These are phyloP conservation scores for Craspedostauros australis DNA, from an alignment of 108 stramenopile genomes.

Conservation along the genomic window DNA sequence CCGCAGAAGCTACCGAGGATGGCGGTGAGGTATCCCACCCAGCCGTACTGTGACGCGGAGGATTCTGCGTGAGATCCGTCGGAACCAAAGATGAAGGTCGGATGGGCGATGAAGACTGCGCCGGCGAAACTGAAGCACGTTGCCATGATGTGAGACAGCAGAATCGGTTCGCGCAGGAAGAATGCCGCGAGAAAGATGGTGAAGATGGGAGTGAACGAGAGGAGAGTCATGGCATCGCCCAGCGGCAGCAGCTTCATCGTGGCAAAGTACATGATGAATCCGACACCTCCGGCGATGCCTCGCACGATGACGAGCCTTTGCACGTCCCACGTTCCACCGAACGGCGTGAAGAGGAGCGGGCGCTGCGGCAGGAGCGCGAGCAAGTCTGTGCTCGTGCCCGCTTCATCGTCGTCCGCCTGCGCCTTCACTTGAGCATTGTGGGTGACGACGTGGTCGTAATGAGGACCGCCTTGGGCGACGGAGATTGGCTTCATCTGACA, in stretches of 20 bases:
- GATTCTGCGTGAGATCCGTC: not conserved
- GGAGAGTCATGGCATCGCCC: conserved; percentile 27
- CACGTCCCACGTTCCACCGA: conserved; percentile 8
- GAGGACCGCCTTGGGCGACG: too few relatives aligned
- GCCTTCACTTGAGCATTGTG: not conserved
- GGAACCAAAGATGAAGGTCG: conserved; percentile 25
- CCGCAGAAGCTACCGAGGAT: conserved; percentile 4
- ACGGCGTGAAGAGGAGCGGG: conserved; percentile 8
- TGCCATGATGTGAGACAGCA: conserved; percentile 7
- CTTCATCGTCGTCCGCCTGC: not conserved
- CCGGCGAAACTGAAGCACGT: conserved; percentile 9
- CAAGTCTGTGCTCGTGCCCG: too few relatives aligned
- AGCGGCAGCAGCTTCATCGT: conserved; percentile 16
- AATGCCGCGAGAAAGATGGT: conserved; percentile 19
- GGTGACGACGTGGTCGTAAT: not conserved
- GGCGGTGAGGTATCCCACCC: conserved; percentile 29
- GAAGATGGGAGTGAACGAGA: conserved; percentile 23
- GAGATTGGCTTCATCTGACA: not conserved
- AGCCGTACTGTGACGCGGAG: not conserved
- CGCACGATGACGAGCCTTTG: conserved; percentile 12
- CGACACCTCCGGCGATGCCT: conserved; percentile 22
- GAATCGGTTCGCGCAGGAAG: conserved; percentile 15
- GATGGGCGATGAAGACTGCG: conserved; percentile 14
- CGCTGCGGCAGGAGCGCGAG: not conserved
- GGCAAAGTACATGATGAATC: conserved; percentile 16